A percentile compares a stretch with the other conserved stretches of the same genome.
phyloP scores from a whole-genome alignment of 352 stramenopile species.

The Phytophthora uliginosa region DNA sequence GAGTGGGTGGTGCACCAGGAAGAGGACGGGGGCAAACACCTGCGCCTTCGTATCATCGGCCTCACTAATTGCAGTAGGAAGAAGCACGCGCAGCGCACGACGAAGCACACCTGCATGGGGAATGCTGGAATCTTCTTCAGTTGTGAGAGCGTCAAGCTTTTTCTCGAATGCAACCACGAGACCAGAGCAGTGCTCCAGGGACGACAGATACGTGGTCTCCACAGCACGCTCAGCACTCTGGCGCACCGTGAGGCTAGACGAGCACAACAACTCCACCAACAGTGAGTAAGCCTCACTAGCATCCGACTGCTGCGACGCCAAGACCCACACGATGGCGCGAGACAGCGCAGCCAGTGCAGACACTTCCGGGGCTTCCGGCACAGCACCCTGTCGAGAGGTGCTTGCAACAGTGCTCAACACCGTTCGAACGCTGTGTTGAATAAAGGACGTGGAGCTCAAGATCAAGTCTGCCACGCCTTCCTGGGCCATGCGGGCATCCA shows the following conservation, averaged over 20 bases:
- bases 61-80: slow-evolving; percentile 50
- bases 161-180: slow-evolving; percentile 65
- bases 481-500: slow-evolving; percentile 67
- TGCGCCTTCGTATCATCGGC: slow-evolving; percentile 44
- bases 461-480: slow-evolving; percentile 60
- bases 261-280: slow-evolving; percentile 70
- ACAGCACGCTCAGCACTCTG: slow-evolving; percentile 59
- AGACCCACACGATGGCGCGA: slow-evolving; percentile 70
- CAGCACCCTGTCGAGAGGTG: slow-evolving; percentile 18
- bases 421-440: slow-evolving; percentile 52
- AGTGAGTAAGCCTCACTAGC: slow-evolving; percentile 59
- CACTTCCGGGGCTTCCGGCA: slow-evolving; percentile 60
- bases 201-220: slow-evolving; percentile 59
- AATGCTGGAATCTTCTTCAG: slow-evolving; percentile 51
- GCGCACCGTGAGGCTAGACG: slow-evolving; percentile 58
- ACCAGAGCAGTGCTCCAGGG: slow-evolving; percentile 63
- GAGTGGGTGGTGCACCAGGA: slow-evolving; percentile 81
- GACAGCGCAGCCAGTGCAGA: slow-evolving; percentile 65
- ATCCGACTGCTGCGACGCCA: slow-evolving; percentile 70
- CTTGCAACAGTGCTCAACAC: slow-evolving; percentile 46
- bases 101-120: slow-evolving; percentile 70
- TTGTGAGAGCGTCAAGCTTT: slow-evolving; percentile 60
- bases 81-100: slow-evolving; percentile 64
- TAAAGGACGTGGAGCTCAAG: slow-evolving; percentile 59
- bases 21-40: slow-evolving; percentile 62